phyloP scores from a whole-genome alignment of 805 yeast species.

The Candida nonsorbophila region DNA sequence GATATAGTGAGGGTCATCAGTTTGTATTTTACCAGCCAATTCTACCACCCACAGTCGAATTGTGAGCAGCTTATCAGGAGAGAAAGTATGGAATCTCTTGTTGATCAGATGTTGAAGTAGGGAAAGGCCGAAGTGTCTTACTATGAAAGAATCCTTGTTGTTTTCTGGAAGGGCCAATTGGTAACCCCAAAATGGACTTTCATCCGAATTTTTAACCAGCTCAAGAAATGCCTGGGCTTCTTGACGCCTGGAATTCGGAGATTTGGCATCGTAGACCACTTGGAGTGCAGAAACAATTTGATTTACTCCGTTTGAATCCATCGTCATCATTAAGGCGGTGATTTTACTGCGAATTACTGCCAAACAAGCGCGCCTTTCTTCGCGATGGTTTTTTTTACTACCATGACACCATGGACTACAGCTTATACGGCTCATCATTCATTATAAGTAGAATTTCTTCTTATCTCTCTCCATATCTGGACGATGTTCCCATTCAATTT shows the following conservation, averaged over 20 bases:
- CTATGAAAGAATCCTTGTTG: slow-evolving; percentile 55
- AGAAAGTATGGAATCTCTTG: slow-evolving; percentile 50
- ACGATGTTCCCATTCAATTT: slow-evolving; percentile 93
- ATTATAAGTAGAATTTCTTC: slow-evolving; percentile 77
- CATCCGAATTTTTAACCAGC: slow-evolving; percentile 66
- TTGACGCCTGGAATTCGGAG: slow-evolving; percentile 52
- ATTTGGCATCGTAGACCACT: slow-evolving; percentile 61
- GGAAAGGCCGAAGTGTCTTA: slow-evolving; percentile 87
- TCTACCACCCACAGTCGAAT: slow-evolving; percentile 84
- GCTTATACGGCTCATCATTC: too few species aligned
- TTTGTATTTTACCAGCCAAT: slow-evolving; percentile 53
- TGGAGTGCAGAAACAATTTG: slow-evolving; percentile 78
- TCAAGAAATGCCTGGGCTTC: slow-evolving; percentile 66
- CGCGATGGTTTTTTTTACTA: too few species aligned
- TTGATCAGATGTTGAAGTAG: slow-evolving; percentile 70
- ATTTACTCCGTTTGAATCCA: slow-evolving; percentile 43
- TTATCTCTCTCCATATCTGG: slow-evolving; percentile 96
- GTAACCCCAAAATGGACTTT: slow-evolving; percentile 91
- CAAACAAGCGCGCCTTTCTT: not conserved
- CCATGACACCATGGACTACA: too few species aligned
- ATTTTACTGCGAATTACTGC: not conserved
- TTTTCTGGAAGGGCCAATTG: slow-evolving; percentile 66
- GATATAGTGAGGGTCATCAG: slow-evolving; percentile 81
- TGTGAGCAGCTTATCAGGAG: slow-evolving; percentile 53
- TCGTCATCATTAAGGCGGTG: slow-evolving; percentile 3